Evolutionary conservation across 208 protist genomes (phyloP), one percentile per base, ranked within the genome.

Genomic region (Herpetomonas tarakana): DNA sequence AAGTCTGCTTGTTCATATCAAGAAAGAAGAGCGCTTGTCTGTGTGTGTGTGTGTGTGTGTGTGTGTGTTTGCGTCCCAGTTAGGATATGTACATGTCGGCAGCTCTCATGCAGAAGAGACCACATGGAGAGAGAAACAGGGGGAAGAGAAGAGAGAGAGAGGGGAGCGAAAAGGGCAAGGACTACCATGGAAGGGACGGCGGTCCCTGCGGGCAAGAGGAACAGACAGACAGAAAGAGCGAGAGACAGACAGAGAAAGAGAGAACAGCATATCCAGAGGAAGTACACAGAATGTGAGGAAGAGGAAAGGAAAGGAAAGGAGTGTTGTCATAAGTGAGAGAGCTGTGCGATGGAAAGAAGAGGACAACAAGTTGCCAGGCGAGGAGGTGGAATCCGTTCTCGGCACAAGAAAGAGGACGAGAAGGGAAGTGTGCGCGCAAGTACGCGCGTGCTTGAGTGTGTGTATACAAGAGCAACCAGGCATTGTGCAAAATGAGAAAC

Each of bases 181-280:
- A 53, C 6, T n/a, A n/a, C n/a, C n/a, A n/a, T n/a, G n/a, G n/a
- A n/a, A n/a, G n/a, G n/a, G n/a, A n/a, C n/a, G n/a, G n/a, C n/a
- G n/a, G n/a, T n/a, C n/a, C n/a, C n/a, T n/a, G n/a, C n/a, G n/a
- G n/a, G n/a, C n/a, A n/a, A n/a, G 14, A 41, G 35, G 35, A 68
- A 56, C 19, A 61, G n/a, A n/a, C n/a, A 31, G 45, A 60, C 2
- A 57, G 52, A 24, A 67, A 64, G 14, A 58, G 27, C 24, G 49
- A 59, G 49, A 54, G 22, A 39, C 7, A 3, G 38, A 44, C 14
- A 28, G 30, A 58, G 54, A 46, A 62, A 44, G 25, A 38, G 30
- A 16, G 64, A 70, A 71, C 49, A 60, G 35, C 35, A 41, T 18
- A 14, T 41, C 9, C 6, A 41, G 9, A 41, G 14, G 9, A 6